Evolutionary conservation across 768 basidiomycete genomes (phyloP), one percentile per base, ranked within the genome.

Genomic region (Ramaria sp.): DNA sequence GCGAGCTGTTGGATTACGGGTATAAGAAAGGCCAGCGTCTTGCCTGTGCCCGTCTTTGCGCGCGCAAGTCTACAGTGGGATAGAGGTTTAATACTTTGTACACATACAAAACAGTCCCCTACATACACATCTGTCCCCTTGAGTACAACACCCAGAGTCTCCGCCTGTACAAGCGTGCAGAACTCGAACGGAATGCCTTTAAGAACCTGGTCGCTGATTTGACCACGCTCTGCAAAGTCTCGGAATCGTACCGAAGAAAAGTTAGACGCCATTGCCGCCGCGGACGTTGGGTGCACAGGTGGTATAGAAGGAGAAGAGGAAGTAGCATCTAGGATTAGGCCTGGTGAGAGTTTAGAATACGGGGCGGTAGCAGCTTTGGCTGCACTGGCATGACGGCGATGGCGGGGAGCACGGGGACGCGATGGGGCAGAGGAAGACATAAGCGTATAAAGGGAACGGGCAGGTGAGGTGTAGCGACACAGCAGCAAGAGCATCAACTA

Each of bases 21-120:
- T 25, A 73, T 55, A 38, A 72, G 63, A 63, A 73, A 73, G 1
- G 66, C 71, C 7, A 72, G 55, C 22, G 71, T 73, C 68, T 70
- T 70, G 66, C 82, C 82, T 12, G 83, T 83, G 28, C 80, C 80
- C 1, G 79, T 82, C 58, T 76, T 77, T 30, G 77, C 76, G 52
- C 78, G 76, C 0, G 76, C 76, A 16, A 78, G 65, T 4, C 41
- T 45, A 30, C 34, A 18, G 24, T 43, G 1, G 41, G n/a, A 27
- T 10, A 30, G 44, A 25, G 27, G 10, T 10, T 47, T n/a, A 20
- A 20, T n/a, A 27, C 16, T 12, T 16, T 16, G 6, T 3, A 5
- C 12, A 41, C 12, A 20, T 20, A 6, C 3, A 42, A 34, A 6
- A 24, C 34, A 20, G 32, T 34, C 9, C 7, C 5, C 7, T 8